A percentile compares a stretch with the other conserved stretches of the same genome.
Evolutionary conservation across 2,329 filamentous ascomycete species (phyloP).

Genomic region (Huntiella savannae): DNA sequence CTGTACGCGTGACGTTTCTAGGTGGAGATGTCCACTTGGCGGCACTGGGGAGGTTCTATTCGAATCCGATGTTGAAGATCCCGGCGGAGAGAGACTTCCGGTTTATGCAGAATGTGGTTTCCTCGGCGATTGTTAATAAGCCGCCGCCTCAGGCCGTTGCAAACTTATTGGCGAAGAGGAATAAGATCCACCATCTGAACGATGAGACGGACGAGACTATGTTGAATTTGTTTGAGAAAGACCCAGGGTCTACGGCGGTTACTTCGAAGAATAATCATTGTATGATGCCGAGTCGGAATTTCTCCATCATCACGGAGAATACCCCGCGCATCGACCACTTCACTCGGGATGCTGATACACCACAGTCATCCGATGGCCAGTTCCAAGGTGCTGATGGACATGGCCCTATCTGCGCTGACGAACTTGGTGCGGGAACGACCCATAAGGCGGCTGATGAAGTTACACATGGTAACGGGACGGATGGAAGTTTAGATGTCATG

Average conservation of each 20-base stretch:
- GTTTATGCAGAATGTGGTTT: slow-evolving; percentile 90
- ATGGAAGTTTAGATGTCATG: slow-evolving; percentile 56
- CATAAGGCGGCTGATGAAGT: slow-evolving; percentile 51
- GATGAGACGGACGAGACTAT: slow-evolving; percentile 75
- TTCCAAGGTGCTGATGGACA: slow-evolving; percentile 43
- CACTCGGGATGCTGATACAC: slow-evolving; percentile 5
- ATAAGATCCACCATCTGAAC: slow-evolving; percentile 58
- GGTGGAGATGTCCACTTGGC: slow-evolving; percentile 88
- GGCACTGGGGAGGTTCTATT: slow-evolving; percentile 86
- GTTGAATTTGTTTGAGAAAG: slow-evolving; percentile 77
- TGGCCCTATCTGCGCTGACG: slow-evolving; percentile 53
- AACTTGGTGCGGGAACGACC: slow-evolving; percentile 55
- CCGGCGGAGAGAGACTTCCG: slow-evolving; percentile 67
- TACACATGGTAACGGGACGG: slow-evolving; percentile 33
- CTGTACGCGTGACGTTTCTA: slow-evolving; percentile 76
- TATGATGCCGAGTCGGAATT: slow-evolving; percentile 87
- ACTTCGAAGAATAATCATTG: slow-evolving; percentile 59
- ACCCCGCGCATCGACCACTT: slow-evolving; percentile 28
- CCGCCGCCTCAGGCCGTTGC: slow-evolving; percentile 75
- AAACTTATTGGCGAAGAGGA: slow-evolving; percentile 75
- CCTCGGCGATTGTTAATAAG: slow-evolving; percentile 89
- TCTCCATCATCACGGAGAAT: slow-evolving; percentile 78
- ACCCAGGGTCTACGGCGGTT: slow-evolving; percentile 62
- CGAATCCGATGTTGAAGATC: slow-evolving; percentile 60
- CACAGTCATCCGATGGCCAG: slow-evolving; percentile 11